Evolutionary conservation across 257 asterid genomes (phyloP).

Genomic region (Prunella vulgaris): DNA sequence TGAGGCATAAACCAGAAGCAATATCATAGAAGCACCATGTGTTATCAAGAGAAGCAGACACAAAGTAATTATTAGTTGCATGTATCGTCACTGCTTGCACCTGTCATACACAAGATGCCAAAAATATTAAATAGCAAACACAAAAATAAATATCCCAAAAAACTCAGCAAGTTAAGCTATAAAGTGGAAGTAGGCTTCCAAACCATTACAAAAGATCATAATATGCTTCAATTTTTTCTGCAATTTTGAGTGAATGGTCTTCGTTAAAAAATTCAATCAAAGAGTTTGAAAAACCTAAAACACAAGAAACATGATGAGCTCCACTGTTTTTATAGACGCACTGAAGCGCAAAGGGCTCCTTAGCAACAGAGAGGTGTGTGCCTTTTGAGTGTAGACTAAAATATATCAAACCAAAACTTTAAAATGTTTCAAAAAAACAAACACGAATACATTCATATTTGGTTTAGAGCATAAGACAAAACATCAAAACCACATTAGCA

Average conservation of each 20-base stretch:
- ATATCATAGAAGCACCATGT: slow-evolving; percentile 98
- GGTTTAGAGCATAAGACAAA: neutral
- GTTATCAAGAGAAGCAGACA: slow-evolving; percentile 90
- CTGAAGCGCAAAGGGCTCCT: neutral
- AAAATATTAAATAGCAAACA: slow-evolving; percentile 15
- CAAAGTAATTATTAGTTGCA: slow-evolving; percentile 86
- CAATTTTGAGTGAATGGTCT: neutral
- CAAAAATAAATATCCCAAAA: neutral
- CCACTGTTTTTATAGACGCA: neutral
- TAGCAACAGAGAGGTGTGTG: neutral
- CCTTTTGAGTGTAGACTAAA: neutral
- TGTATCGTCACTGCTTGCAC: slow-evolving; percentile 97
- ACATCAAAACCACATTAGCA: neutral
- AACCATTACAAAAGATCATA: slow-evolving; percentile 1
- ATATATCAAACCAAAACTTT: neutral
- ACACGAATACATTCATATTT: neutral
- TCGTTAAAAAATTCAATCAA: neutral
- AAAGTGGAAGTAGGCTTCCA: neutral
- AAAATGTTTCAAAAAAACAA: neutral
- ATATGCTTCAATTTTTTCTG: neutral
- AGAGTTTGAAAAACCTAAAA: neutral
- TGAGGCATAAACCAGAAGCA: slow-evolving; percentile 85
- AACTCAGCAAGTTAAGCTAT: slow-evolving; percentile 5
- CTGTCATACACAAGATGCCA: slow-evolving; percentile 32
- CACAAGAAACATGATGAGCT: slow-evolving; percentile 5